These are phyloP conservation scores for Lachnellula arida DNA, from an alignment of 2,329 filamentous ascomycete genomes.

Conservation along the genomic window DNA sequence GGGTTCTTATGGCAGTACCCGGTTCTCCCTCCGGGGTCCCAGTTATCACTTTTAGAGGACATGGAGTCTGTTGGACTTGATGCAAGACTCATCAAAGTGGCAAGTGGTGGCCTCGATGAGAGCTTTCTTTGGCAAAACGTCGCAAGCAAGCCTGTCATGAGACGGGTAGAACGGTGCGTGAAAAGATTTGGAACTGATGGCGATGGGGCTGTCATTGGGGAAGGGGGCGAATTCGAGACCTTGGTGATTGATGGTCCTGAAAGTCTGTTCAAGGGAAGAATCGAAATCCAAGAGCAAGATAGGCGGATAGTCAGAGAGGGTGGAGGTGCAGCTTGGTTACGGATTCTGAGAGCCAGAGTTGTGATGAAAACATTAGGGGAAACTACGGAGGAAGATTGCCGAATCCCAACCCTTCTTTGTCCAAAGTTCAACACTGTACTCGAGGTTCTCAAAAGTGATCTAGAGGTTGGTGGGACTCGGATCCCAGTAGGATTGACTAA, in stretches of 20 bases:
- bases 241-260: slow-evolving; percentile 76
- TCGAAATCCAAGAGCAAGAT: slow-evolving; percentile 55
- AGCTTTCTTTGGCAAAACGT: slow-evolving; percentile 77
- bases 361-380: slow-evolving; percentile 40
- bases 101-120: slow-evolving; percentile 82
- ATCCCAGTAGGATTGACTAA: neutral
- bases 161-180: slow-evolving; percentile 49
- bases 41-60: slow-evolving; percentile 62
- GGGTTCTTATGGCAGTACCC: slow-evolving; percentile 94
- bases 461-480: neutral
- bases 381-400: slow-evolving; percentile 32
- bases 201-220: slow-evolving; percentile 73
- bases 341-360: slow-evolving; percentile 50
- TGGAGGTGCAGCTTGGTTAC: slow-evolving; percentile 73
- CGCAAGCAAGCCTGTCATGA: slow-evolving; percentile 48
- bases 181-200: slow-evolving; percentile 61
- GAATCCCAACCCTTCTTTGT: slow-evolving; percentile 65
- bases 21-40: slow-evolving; percentile 51
- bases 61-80: slow-evolving; percentile 77
- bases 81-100: slow-evolving; percentile 91
- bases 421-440: slow-evolving; percentile 43
- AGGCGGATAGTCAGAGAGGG: slow-evolving; percentile 57
- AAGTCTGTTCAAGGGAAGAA: slow-evolving; percentile 65
- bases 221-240: slow-evolving; percentile 96
- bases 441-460: slow-evolving; percentile 5